Conservation (phyloP, 2,329 filamentous ascomycete genomes). For the Alternaria arbusti region DNA sequence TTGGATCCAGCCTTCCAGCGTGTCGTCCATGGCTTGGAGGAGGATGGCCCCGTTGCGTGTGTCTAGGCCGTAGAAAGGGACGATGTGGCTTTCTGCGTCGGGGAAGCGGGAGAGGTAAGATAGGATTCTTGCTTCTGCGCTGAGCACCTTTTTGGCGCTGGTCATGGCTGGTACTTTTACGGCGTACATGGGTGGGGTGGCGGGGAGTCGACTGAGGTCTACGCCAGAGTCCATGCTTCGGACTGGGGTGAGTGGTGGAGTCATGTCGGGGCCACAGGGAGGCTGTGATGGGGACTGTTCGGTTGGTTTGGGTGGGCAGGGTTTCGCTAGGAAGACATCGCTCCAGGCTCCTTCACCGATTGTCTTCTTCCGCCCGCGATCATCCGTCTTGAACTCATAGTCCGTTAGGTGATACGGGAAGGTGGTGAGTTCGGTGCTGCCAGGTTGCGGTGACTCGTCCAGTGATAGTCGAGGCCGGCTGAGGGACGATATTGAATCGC, state of each 20-base stretch:
- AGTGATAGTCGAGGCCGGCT: constrained; percentile 16
- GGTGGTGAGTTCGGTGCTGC: constrained; percentile 27
- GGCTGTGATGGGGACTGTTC: constrained; percentile 1
- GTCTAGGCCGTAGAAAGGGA: constrained; percentile 45
- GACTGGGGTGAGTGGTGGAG: constrained; percentile 39
- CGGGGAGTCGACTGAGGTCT: constrained; percentile 11
- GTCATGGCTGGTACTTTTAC: constrained; percentile 43
- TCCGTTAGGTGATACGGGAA: constrained; percentile 36
- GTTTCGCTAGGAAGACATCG: constrained; percentile 45
- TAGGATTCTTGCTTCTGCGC: constrained; percentile 40
- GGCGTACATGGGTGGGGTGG: constrained; percentile 34
- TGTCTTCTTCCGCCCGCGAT: constrained; percentile 32
- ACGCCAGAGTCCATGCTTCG: constrained; percentile 25
- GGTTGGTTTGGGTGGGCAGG: constrained; percentile 20
- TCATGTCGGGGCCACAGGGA: constrained; percentile 14
- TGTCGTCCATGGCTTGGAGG: constrained; percentile 41
- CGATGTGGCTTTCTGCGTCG: constrained; percentile 28
- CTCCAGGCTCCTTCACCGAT: constrained; percentile 47
- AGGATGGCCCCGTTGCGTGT: constrained; percentile 37
- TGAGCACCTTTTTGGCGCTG: constrained; percentile 39
- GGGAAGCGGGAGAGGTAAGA: constrained; percentile 41
- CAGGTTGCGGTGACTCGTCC: constrained; percentile 25
- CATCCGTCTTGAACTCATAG: constrained; percentile 32
- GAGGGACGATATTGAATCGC: constrained; percentile 27
- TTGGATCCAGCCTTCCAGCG: constrained; percentile 42